Evolutionary conservation across 1,284 basidiomycete species (phyloP), one percentile per base, ranked within the genome.

Genomic region (Athelia sp.): DNA sequence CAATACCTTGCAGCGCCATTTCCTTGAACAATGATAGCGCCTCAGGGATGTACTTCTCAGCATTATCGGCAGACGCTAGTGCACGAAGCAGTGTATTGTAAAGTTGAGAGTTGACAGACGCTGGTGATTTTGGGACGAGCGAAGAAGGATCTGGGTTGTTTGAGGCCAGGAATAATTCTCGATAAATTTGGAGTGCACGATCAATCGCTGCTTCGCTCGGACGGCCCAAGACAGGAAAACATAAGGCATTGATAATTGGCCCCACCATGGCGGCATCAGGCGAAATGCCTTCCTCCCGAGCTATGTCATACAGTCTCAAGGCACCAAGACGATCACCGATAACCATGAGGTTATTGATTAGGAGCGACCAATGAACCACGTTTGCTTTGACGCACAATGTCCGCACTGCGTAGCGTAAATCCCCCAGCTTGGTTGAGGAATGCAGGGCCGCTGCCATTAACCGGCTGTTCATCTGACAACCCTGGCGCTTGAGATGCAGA

Each of bases 51-150:
- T 79, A 79, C 52, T 76, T 78, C 52, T 63, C 53, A 17, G 64
- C 56, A 43, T 76, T 69, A 15, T 60, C 54, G 1, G 78, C 74
- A 10, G 70, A 65, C 15, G 76, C 66, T 40, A 85, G 62, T 6
- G 76, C 76, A 23, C 78, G 78, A 14, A 87, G 65, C 19, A 88
- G 68, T 10, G 68, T 73, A 32, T 78, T 72, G 58, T 81, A 88
- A 6, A 40, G 8, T n/a, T 40, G 36, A n/a, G 36, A n/a, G 19
- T 40, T 6, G 26, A 29, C 6, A 29, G 26, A 13, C 13, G 26
- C 26, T 29, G 26, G 13, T 29, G 26, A 29, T 13, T 29, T 29
- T 6, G 36, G 36, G 34, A 85, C 72, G 31, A 71, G 66, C 8
- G 68, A 58, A 49, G 79, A 76, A 0, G 74, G 77, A 1, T 73